Evolutionary conservation across 176 grass and related monocot genomes (phyloP).

Genomic region (Hordeum marinum): DNA sequence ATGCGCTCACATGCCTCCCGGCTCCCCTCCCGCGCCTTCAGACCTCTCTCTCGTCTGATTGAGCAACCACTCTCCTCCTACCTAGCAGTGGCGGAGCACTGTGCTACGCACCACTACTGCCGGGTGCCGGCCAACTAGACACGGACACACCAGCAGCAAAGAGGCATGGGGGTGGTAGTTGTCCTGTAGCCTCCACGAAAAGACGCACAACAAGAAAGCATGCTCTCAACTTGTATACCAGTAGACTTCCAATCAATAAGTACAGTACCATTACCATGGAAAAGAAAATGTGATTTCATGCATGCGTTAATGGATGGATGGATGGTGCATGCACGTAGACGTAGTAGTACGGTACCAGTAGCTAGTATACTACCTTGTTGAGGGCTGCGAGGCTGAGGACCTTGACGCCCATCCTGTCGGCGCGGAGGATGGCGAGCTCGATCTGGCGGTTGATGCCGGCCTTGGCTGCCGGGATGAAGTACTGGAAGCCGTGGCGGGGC

Average conservation of each 20-base stretch:
- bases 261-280: too few species aligned
- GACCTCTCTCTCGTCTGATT: neutral
- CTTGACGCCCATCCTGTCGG: slow-evolving; percentile 78
- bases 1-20: slow-evolving; percentile 33
- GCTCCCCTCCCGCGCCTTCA: too few species aligned
- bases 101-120: neutral
- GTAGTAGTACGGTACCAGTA: too few species aligned
- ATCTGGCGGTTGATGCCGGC: slow-evolving; percentile 83
- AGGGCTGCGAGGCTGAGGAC: slow-evolving; percentile 93
- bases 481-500: slow-evolving; percentile 85
- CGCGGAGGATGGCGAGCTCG: slow-evolving; percentile 75
- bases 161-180: neutral
- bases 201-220: too few species aligned
- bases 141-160: neutral
- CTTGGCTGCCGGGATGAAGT: slow-evolving; percentile 77
- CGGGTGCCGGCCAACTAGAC: neutral
- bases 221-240: neutral
- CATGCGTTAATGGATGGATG: too few species aligned
- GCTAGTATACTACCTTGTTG: slow-evolving; percentile 68
- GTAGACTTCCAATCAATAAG: too few species aligned
- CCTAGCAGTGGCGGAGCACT: neutral
- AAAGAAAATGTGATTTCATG: too few species aligned
- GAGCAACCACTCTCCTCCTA: neutral
- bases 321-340: too few species aligned
- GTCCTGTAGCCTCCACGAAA: neutral